Base-by-base conservation (phyloP, 345 rosid genomes). In the Linum tenue region DNA sequence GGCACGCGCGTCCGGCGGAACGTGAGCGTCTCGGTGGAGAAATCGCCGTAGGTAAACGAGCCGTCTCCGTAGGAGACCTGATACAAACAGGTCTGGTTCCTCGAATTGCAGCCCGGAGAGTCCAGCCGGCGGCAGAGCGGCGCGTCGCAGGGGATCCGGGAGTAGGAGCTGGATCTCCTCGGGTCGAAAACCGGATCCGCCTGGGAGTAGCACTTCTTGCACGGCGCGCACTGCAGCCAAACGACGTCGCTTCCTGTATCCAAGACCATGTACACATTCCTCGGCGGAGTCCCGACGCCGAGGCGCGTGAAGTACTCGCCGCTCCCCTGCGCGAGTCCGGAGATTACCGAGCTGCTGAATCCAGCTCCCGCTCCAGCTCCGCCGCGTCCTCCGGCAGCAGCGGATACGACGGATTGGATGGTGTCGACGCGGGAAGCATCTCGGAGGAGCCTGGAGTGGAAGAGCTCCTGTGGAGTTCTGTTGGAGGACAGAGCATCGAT, bases 291-390 rank as follows among this genome's bases (percentile, higher is more conserved):
- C 38, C 96, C 97, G 2, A 90, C 90, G 8, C 96, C 97, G 7
- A 94, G 69, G 69, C 97, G 97, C 64, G 96, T 91, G 86, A 94
- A 94, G 77, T 88, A 94, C 79, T 95, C 99, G 3, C 99, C 95
- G 39, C 97, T 91, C 15, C 97, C 96, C 65, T 90, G 96, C 3
- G 99, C 75, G 11, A 95, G 91, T 3, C 99, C 99, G 35, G 96
- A 95, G 36, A 83, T 79, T 0, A 95, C 80, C 36, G 75, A 67
- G 69, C 75, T 71, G 51, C 79, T 71, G 38, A 75, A 71, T 22
- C 74, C 74, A 7, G 55, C 3, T n/a, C n/a, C n/a, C n/a, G n/a
- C n/a, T 16, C 68, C 55, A 9, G 3, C 36, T 12, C 31, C 55
- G n/a, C 5, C 8, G 36, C n/a, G 14, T 2, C 40, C 22, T 0